A percentile compares a stretch with the other conserved stretches of the same genome.
Evolutionary conservation across 169 alveolate genomes (phyloP).

Genomic region (Eimeria praecox): DNA sequence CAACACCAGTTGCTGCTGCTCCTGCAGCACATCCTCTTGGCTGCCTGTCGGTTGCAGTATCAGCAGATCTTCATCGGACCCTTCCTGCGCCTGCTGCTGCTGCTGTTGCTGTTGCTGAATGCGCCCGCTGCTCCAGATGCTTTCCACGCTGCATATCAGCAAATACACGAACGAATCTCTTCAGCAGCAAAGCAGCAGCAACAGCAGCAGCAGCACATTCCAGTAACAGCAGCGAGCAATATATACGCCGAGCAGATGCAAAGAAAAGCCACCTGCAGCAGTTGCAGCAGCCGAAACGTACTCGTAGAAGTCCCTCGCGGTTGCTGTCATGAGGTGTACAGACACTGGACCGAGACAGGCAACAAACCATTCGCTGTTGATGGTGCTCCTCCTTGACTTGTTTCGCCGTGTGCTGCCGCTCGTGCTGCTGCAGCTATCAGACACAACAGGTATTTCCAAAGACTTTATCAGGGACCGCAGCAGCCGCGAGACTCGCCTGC

Average conservation of each 20-base stretch:
- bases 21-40: constrained; percentile 49
- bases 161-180: background rate
- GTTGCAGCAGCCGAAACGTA: background rate
- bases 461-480: constrained; percentile 49
- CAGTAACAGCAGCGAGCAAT: background rate
- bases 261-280: background rate
- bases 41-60: background rate
- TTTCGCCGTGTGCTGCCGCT: constrained; percentile 60
- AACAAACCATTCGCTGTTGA: constrained; percentile 69
- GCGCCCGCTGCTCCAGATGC: constrained; percentile 33
- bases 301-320: constrained; percentile 39
- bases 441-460: constrained; percentile 29
- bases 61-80: constrained; percentile 12
- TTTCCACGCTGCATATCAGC: constrained; percentile 44
- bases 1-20: constrained; percentile 50
- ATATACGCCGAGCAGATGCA: background rate
- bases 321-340: constrained; percentile 65
- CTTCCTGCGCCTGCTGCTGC: constrained; percentile 6
- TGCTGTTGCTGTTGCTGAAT: constrained; percentile 4
- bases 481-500: constrained; percentile 37
- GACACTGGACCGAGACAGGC: constrained; percentile 65
- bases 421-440: constrained; percentile 62
- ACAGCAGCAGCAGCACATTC: background rate
- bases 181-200: background rate
- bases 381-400: constrained; percentile 21